Conservation (phyloP, 2,329 filamentous ascomycete genomes). For the Phialocephala sp. region DNA sequence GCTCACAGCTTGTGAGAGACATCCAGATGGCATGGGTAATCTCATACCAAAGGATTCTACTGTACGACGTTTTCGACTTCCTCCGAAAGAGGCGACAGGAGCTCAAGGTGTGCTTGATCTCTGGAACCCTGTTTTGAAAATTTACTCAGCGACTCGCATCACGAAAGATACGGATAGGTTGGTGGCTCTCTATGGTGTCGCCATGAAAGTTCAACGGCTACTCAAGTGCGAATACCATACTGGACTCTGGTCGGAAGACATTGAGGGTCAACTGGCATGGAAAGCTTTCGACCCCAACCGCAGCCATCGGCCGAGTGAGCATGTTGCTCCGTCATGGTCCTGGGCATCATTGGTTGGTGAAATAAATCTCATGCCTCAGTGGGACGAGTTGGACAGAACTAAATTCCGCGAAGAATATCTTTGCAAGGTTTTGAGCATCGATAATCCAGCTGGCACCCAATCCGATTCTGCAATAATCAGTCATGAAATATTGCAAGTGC, state of each 20-base stretch:
- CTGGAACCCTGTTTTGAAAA: slow-evolving; percentile 6
- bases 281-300: neutral
- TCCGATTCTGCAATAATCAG: neutral
- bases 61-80: slow-evolving; percentile 2
- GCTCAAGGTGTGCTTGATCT: slow-evolving; percentile 1
- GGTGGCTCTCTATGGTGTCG: slow-evolving; percentile 11
- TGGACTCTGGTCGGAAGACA: slow-evolving; percentile 6
- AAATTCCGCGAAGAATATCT: neutral
- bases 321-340: slow-evolving; percentile 1
- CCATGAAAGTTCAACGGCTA: slow-evolving; percentile 1
- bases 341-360: neutral
- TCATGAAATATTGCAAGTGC: neutral
- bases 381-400: neutral
- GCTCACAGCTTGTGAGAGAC: slow-evolving; percentile 3
- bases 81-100: neutral
- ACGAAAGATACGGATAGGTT: slow-evolving; percentile 12
- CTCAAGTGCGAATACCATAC: slow-evolving; percentile 1
- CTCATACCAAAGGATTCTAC: slow-evolving; percentile 3
- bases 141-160: neutral
- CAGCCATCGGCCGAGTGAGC: neutral
- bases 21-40: neutral
- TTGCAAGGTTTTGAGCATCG: neutral
- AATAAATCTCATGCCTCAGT: neutral
- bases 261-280: slow-evolving; percentile 10
- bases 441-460: neutral